Evolutionary conservation across 768 basidiomycete genomes (phyloP).

Genomic region (Amanita jacksonii): DNA sequence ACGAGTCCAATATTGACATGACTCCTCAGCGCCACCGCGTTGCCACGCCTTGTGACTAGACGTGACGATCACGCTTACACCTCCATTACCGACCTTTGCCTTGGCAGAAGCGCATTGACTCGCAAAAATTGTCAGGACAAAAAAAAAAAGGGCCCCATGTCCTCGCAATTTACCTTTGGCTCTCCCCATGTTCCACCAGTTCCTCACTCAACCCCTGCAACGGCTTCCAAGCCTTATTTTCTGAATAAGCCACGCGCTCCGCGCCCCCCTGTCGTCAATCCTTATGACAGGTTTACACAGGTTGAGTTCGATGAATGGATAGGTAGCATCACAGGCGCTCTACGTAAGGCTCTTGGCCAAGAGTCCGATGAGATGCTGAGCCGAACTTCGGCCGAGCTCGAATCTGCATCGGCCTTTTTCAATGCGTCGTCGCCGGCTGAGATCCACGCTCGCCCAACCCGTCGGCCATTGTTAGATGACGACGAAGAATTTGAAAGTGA

Average conservation of each 20-base stretch:
- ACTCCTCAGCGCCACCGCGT: too few relatives aligned
- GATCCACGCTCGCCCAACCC: conserved; percentile 11
- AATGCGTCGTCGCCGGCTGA: conserved; percentile 3
- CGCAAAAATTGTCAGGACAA: conserved; percentile 60
- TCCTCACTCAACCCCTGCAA: conserved; percentile 18
- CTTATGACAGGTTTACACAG: conserved; percentile 64
- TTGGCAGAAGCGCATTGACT: conserved; percentile 21
- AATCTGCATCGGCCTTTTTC: conserved; percentile 11
- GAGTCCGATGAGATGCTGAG: conserved; percentile 21
- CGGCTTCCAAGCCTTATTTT: conserved; percentile 10
- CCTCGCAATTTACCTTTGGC: background rate
- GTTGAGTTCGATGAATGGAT: conserved; percentile 67
- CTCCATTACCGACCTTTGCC: too few relatives aligned
- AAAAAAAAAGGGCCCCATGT: conserved; percentile 37
- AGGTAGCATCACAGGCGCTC: conserved; percentile 45
- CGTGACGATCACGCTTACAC: too few relatives aligned
- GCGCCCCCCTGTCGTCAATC: conserved; percentile 53
- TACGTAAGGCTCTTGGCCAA: conserved; percentile 49
- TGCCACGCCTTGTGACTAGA: too few relatives aligned
- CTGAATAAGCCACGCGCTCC: conserved; percentile 12
- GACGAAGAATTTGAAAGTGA: conserved; percentile 19
- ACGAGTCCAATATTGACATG: conserved; percentile 22
- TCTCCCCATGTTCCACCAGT: conserved; percentile 7
- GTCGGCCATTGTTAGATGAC: conserved; percentile 11
- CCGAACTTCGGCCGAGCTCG: conserved; percentile 4